Percentiles rank a stretch among this genome's conserved stretches.
phyloP scores from a whole-genome alignment of 148 eudicot genomes.

The Arbutus unedo region DNA sequence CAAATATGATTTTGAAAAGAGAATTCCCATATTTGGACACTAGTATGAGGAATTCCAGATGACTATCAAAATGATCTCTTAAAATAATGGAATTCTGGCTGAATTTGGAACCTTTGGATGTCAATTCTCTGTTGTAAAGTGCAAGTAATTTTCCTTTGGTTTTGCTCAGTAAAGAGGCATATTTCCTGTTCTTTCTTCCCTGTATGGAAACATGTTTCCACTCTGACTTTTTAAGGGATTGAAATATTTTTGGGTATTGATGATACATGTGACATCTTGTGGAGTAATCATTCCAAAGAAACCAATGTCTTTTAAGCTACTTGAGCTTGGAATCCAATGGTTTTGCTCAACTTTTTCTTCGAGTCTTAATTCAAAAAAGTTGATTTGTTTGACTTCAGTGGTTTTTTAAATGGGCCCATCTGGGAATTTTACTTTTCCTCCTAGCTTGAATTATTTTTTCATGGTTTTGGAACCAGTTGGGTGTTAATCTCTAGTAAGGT shows the following conservation, averaged over 20 bases:
- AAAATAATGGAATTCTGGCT: neutral
- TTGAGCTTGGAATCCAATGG: neutral
- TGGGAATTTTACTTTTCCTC: slow-evolving; percentile 9
- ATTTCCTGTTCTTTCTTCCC: neutral
- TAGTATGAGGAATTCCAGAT: neutral
- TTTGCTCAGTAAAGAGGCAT: slow-evolving; percentile 7
- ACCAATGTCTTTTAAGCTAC: neutral
- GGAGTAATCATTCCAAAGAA: neutral
- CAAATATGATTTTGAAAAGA: neutral
- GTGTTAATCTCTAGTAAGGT: neutral
- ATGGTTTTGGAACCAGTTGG: neutral
- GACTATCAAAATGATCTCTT: neutral
- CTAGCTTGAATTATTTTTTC: slow-evolving; percentile 10
- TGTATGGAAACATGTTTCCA: slow-evolving; percentile 2
- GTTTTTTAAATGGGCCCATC: slow-evolving; percentile 7
- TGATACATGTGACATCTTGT: slow-evolving; percentile 8
- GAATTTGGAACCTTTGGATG: neutral
- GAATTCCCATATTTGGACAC: neutral
- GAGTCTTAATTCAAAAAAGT: slow-evolving; percentile 3
- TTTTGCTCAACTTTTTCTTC: neutral
- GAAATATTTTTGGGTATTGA: neutral
- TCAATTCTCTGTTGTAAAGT: neutral
- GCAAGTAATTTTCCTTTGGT: neutral
- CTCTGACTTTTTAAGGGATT: neutral
- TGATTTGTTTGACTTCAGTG: neutral